Conservation (phyloP, 2,329 filamentous ascomycete species). For the Stenocarpella maydis region DNA sequence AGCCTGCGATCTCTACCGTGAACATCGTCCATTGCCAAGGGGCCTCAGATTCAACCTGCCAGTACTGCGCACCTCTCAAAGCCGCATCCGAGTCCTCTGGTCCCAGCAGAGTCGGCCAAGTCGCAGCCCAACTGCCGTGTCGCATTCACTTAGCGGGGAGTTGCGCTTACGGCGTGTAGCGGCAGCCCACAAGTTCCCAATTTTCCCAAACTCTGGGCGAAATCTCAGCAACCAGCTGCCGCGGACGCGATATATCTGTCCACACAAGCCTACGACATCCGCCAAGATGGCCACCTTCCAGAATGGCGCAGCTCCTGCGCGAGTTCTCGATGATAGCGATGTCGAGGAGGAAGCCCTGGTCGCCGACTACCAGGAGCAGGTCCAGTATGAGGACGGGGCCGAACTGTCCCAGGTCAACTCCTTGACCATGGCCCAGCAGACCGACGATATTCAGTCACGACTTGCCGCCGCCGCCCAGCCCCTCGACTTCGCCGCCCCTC, state of each 20-base stretch:
- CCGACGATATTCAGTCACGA: conserved; percentile 92
- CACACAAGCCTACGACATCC: conserved; percentile 50
- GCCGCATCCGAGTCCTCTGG: neutral
- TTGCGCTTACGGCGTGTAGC: conserved; percentile 31
- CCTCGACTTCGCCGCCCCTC: conserved; percentile 91
- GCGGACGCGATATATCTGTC: conserved; percentile 41
- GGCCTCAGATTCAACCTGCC: neutral
- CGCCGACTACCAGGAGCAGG: conserved; percentile 95
- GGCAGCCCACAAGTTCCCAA: conserved; percentile 31
- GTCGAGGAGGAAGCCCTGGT: conserved; percentile 95
- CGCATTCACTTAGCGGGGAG: conserved; percentile 32
- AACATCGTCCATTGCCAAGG: neutral
- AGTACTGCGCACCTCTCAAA: neutral
- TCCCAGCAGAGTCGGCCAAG: conserved; percentile 32
- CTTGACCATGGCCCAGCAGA: conserved; percentile 74
- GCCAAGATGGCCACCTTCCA: conserved; percentile 68
- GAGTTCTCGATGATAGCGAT: conserved; percentile 81
- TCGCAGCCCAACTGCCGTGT: neutral
- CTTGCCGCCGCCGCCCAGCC: conserved; percentile 92
- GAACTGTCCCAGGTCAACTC: conserved; percentile 80
- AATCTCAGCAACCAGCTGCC: conserved; percentile 38
- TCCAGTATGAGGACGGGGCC: conserved; percentile 88
- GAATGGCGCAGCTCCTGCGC: conserved; percentile 67
- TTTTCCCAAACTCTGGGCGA: conserved; percentile 30
- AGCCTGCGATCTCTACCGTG: neutral